Evolutionary conservation across 768 basidiomycete species (phyloP).

Genomic region (Trametes maxima): DNA sequence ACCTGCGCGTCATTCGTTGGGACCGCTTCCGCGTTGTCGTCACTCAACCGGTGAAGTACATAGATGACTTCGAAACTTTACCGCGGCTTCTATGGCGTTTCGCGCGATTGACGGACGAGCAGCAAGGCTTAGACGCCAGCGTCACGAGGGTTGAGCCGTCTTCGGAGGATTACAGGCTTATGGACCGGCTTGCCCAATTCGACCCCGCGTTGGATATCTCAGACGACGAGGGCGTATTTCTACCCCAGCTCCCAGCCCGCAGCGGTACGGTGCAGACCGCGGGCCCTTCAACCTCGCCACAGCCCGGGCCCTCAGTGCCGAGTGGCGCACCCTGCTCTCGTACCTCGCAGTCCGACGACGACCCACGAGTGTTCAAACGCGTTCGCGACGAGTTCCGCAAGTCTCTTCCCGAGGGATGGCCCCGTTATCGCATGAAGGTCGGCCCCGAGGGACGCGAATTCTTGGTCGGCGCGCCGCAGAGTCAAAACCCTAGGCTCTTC

Average conservation of each 20-base stretch:
- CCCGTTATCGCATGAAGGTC: conserved; percentile 1
- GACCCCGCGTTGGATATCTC: not conserved
- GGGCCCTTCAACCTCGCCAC: not conserved
- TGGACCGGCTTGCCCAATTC: not conserved
- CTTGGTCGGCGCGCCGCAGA: not conserved
- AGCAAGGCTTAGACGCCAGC: not conserved
- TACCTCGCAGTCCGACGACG: not conserved
- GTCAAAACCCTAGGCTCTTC: not conserved
- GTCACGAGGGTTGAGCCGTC: not conserved
- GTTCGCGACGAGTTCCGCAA: not conserved
- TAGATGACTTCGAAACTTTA: not conserved
- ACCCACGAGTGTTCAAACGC: not conserved
- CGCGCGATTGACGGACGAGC: not conserved
- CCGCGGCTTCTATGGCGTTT: not conserved
- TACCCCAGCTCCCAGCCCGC: not conserved
- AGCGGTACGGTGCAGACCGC: not conserved
- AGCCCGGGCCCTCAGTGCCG: not conserved
- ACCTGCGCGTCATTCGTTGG: not conserved
- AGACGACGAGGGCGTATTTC: not conserved
- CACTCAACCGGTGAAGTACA: not conserved
- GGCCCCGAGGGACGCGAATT: conserved; percentile 1
- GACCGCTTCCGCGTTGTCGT: not conserved
- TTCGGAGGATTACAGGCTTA: not conserved
- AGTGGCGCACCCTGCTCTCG: not conserved
- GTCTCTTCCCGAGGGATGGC: not conserved